Evolutionary conservation across 805 yeast species (phyloP).

Genomic region (Jamesozyma spencerorum): DNA sequence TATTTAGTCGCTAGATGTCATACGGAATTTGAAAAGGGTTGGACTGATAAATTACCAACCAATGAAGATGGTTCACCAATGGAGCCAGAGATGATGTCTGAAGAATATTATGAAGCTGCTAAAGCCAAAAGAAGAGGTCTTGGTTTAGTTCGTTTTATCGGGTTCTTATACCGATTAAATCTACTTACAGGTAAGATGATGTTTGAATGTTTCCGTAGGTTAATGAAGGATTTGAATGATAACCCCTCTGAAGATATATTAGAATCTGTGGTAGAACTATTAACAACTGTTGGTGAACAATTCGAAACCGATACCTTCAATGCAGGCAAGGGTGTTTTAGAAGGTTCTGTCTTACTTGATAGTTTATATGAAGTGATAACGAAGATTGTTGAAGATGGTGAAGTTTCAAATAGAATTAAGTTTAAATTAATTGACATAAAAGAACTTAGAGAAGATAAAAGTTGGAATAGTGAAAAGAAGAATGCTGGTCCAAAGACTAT

Average conservation of each 20-base stretch:
- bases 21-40: conserved; percentile 86
- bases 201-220: conserved; percentile 57
- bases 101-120: conserved; percentile 81
- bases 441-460: conserved; percentile 55
- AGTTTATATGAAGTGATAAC: conserved; percentile 49
- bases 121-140: conserved; percentile 96
- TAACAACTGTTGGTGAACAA: conserved; percentile 78
- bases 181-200: conserved; percentile 71
- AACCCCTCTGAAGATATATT: conserved; percentile 82
- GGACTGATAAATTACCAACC: conserved; percentile 78
- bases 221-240: conserved; percentile 42
- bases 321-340: conserved; percentile 27
- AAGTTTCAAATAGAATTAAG: conserved; percentile 66
- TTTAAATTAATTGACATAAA: conserved; percentile 83
- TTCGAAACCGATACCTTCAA: conserved; percentile 29
- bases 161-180: conserved; percentile 75
- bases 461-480: conserved; percentile 55
- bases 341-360: conserved; percentile 44
- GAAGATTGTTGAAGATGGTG: conserved; percentile 42
- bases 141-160: conserved; percentile 91
- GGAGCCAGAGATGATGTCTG: conserved; percentile 84
- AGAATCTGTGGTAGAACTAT: conserved; percentile 78
- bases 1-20: conserved; percentile 82
- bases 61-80: conserved; percentile 72
- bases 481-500: conserved; percentile 91